These are phyloP conservation scores for Ophiosphaerella korrae DNA, from an alignment of 2,329 filamentous ascomycete genomes.

Conservation along the genomic window DNA sequence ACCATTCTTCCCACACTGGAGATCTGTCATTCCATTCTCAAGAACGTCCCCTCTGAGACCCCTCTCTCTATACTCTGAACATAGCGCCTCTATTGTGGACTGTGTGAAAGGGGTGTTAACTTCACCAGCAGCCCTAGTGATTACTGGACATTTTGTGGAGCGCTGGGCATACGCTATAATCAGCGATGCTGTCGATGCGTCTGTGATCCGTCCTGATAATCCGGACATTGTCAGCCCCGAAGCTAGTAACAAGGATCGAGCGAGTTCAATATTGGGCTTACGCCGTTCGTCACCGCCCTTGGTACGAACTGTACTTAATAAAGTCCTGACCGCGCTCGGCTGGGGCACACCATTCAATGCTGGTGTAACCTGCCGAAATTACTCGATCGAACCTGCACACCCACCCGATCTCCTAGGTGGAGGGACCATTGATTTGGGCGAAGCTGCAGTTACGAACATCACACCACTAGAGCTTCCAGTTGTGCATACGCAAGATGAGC, in stretches of 20 bases:
- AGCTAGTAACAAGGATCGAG: slow-evolving; percentile 23
- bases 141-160: slow-evolving; percentile 30
- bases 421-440: slow-evolving; percentile 24
- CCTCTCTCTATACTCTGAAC: slow-evolving; percentile 21
- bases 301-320: slow-evolving; percentile 29
- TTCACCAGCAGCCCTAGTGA: slow-evolving; percentile 36
- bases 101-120: slow-evolving; percentile 23
- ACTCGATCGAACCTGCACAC: background rate
- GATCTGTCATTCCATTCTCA: slow-evolving; percentile 38
- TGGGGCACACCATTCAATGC: slow-evolving; percentile 25
- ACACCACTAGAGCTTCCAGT: slow-evolving; percentile 28
- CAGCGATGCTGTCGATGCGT: slow-evolving; percentile 37
- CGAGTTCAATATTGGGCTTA: slow-evolving; percentile 27
- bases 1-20: slow-evolving; percentile 34
- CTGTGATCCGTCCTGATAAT: slow-evolving; percentile 35
- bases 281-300: slow-evolving; percentile 27
- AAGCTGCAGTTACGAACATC: slow-evolving; percentile 27
- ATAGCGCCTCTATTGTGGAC: slow-evolving; percentile 19
- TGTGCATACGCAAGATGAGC: slow-evolving; percentile 7
- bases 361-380: slow-evolving; percentile 2
- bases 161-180: slow-evolving; percentile 33
- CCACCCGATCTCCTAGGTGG: slow-evolving; percentile 5
- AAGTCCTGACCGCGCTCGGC: slow-evolving; percentile 27
- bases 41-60: slow-evolving; percentile 29
- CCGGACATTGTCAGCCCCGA: slow-evolving; percentile 35